phyloP scores from a whole-genome alignment of 495 filamentous ascomycete species.

The Penicillium ucsense region DNA sequence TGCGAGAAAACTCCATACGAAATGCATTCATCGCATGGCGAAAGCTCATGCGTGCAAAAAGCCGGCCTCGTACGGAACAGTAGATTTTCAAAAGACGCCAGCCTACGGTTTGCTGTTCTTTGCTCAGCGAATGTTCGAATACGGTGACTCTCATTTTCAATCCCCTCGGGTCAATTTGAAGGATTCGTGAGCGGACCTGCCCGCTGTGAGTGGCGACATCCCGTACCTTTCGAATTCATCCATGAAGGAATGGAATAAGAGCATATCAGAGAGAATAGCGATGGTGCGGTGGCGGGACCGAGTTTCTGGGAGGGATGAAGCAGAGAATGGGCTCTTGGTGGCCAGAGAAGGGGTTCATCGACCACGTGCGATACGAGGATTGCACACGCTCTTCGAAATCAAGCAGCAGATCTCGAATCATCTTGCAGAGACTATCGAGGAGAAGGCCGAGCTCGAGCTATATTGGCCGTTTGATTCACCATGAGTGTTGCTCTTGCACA shows the following conservation, averaged over 20 bases:
- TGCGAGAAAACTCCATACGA: not conserved
- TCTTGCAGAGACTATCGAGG: slow-evolving; percentile 23
- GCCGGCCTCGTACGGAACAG: slow-evolving; percentile 13
- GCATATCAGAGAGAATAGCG: slow-evolving; percentile 20
- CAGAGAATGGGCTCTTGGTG: slow-evolving; percentile 24
- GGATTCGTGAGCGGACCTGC: slow-evolving; percentile 12
- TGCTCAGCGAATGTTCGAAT: slow-evolving; percentile 27
- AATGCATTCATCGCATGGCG: not conserved
- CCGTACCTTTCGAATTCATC: not conserved
- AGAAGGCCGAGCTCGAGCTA: slow-evolving; percentile 22
- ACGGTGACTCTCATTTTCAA: slow-evolving; percentile 27
- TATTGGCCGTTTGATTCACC: slow-evolving; percentile 25
- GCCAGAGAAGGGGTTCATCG: slow-evolving; percentile 26
- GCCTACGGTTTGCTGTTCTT: slow-evolving; percentile 25
- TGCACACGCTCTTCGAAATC: slow-evolving; percentile 8
- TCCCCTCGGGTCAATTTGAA: slow-evolving; percentile 23
- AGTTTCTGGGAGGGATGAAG: slow-evolving; percentile 20
- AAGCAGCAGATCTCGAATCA: slow-evolving; percentile 15
- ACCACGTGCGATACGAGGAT: slow-evolving; percentile 24
- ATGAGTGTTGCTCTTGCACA: no score
- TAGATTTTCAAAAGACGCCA: slow-evolving; percentile 21
- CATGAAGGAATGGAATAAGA: not conserved
- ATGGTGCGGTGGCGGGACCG: slow-evolving; percentile 25
- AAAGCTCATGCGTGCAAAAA: not conserved
- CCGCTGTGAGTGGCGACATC: not conserved